Evolutionary conservation across 768 basidiomycete genomes (phyloP).

Genomic region (Pisolithus marmoratus): DNA sequence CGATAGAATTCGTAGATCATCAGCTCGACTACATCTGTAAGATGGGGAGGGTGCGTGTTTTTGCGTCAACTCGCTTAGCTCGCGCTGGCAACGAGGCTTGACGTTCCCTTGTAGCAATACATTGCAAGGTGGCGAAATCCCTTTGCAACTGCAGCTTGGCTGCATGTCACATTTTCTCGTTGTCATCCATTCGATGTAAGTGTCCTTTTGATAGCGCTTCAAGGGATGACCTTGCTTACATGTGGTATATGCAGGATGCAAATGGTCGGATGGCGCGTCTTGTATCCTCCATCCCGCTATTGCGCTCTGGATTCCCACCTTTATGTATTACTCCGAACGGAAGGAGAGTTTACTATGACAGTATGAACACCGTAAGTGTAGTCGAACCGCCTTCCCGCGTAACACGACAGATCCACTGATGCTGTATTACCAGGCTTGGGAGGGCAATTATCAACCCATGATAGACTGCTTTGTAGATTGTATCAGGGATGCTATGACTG

Average conservation of each 20-base stretch:
- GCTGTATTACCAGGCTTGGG: slow-evolving; percentile 22
- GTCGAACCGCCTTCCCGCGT: neutral
- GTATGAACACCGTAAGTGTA: slow-evolving; percentile 26
- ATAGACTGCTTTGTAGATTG: slow-evolving; percentile 27
- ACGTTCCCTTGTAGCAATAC: slow-evolving; percentile 24
- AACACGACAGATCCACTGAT: neutral
- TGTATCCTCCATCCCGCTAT: slow-evolving; percentile 29
- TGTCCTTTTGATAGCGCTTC: neutral
- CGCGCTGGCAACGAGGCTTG: neutral
- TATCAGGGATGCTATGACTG: slow-evolving; percentile 17
- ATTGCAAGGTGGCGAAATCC: slow-evolving; percentile 33
- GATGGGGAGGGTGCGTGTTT: slow-evolving; percentile 25
- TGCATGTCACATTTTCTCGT: slow-evolving; percentile 29
- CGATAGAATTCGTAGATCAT: slow-evolving; percentile 24
- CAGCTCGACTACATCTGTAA: slow-evolving; percentile 31
- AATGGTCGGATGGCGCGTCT: slow-evolving; percentile 32
- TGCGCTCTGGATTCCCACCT: slow-evolving; percentile 28
- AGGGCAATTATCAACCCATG: slow-evolving; percentile 28
- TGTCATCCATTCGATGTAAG: slow-evolving; percentile 33
- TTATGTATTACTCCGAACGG: slow-evolving; percentile 22
- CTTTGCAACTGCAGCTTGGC: slow-evolving; percentile 32
- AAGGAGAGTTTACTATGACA: slow-evolving; percentile 24
- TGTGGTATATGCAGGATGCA: slow-evolving; percentile 20
- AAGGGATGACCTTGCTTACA: neutral
- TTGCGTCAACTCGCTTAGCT: neutral